Evolutionary conservation across 495 filamentous ascomycete genomes (phyloP).

Genomic region (Acidomyces sp.): DNA sequence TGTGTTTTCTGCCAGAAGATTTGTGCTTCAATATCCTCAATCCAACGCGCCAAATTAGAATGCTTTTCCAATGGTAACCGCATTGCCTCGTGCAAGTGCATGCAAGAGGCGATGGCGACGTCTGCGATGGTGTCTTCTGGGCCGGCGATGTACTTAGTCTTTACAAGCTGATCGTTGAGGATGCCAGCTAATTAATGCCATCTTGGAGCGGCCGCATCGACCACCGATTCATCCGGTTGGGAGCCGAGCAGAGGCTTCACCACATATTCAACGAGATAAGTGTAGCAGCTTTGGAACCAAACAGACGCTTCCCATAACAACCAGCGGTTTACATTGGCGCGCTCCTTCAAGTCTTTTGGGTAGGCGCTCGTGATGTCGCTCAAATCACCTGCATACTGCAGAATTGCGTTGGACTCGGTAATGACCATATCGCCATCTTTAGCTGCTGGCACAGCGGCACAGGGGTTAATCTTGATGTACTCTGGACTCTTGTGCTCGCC

Average conservation of each 20-base stretch:
- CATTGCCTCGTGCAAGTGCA: slow-evolving; percentile 24
- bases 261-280: slow-evolving; percentile 27
- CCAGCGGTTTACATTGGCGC: slow-evolving; percentile 25
- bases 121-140: slow-evolving; percentile 28
- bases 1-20: slow-evolving; percentile 29
- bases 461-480: slow-evolving; percentile 26
- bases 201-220: slow-evolving; percentile 18
- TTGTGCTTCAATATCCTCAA: slow-evolving; percentile 24
- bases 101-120: slow-evolving; percentile 26
- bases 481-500: slow-evolving; percentile 24
- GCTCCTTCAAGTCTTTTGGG: slow-evolving; percentile 24
- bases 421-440: slow-evolving; percentile 22
- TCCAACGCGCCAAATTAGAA: slow-evolving; percentile 26
- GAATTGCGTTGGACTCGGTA: slow-evolving; percentile 30
- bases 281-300: slow-evolving; percentile 25
- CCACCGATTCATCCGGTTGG: slow-evolving; percentile 21
- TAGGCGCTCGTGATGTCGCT: slow-evolving; percentile 13
- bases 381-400: slow-evolving; percentile 26
- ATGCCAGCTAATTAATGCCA: slow-evolving; percentile 25
- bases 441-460: slow-evolving; percentile 25
- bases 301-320: slow-evolving; percentile 27
- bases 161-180: slow-evolving; percentile 23
- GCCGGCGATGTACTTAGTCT: slow-evolving; percentile 26
- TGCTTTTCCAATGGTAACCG: slow-evolving; percentile 25
- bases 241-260: slow-evolving; percentile 25